Conservation (phyloP, 306 rosid genomes). For the Cajanus cajan region DNA sequence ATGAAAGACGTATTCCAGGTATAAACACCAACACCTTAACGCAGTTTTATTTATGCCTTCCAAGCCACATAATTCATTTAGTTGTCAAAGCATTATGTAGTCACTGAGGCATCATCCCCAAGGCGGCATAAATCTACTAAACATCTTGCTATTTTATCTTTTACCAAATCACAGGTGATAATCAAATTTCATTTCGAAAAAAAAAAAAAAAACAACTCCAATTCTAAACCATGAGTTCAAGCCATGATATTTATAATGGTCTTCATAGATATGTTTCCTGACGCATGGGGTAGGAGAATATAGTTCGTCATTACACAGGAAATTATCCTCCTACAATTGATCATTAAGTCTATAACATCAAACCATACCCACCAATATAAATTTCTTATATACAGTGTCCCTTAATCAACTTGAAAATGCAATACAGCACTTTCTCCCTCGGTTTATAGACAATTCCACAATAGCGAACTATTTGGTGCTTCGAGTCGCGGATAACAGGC, state of each 20-base stretch:
- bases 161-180: background rate
- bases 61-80: background rate
- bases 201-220: background rate
- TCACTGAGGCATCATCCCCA: no score
- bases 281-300: background rate
- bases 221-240: background rate
- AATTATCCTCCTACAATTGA: slow-evolving; percentile 5
- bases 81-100: background rate
- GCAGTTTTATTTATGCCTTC: no score
- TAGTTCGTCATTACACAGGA: background rate
- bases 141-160: no score
- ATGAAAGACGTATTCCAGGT: no score
- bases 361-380: slow-evolving; percentile 16
- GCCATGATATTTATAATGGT: background rate
- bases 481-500: background rate
- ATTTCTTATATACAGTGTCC: slow-evolving; percentile 23
- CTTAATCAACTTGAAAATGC: background rate
- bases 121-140: no score
- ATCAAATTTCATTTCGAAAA: background rate
- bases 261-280: background rate
- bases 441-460: slow-evolving; percentile 16
- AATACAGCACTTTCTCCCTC: background rate
- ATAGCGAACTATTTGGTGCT: slow-evolving; percentile 3
- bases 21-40: no score
- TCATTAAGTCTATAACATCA: background rate